A percentile compares a stretch with the other conserved stretches of the same genome.
Conservation (phyloP, 2,329 filamentous ascomycete genomes). For the Penicillium paneum region DNA sequence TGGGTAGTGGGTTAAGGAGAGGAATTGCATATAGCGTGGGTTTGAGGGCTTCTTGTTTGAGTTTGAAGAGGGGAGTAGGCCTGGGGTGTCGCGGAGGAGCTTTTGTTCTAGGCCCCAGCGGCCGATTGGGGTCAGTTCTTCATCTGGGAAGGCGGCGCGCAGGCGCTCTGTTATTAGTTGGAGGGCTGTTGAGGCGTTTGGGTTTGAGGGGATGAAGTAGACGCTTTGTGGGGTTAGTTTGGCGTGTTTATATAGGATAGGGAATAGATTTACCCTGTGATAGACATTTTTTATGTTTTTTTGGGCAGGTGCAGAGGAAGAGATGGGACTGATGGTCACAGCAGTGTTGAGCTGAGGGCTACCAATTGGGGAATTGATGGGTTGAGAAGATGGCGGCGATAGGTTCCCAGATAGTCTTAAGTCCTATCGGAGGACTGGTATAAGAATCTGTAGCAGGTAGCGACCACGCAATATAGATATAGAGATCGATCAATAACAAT, state of each 20-base stretch:
- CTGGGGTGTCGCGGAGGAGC: constrained; percentile 44
- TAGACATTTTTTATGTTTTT: constrained; percentile 26
- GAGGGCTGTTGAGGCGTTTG: constrained; percentile 39
- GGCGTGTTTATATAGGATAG: background rate
- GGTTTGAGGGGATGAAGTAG: constrained; percentile 43
- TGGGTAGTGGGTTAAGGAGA: constrained; percentile 41
- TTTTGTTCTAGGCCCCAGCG: constrained; percentile 45
- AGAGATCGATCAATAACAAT: background rate
- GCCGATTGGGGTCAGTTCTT: constrained; percentile 34
- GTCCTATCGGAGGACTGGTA: background rate
- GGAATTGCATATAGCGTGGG: constrained; percentile 43
- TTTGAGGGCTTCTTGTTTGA: constrained; percentile 28
- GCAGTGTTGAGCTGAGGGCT: background rate
- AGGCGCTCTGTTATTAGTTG: constrained; percentile 38
- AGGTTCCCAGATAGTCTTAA: background rate
- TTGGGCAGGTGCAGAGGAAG: background rate
- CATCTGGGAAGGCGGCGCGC: constrained; percentile 36
- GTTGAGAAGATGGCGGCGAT: background rate
- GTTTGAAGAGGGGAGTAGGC: constrained; percentile 36
- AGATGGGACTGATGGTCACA: background rate
- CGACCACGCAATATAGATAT: background rate
- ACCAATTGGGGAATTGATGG: background rate
- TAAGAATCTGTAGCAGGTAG: background rate
- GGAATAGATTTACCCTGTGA: constrained; percentile 33
- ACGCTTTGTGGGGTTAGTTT: constrained; percentile 29